Conservation (phyloP, 768 basidiomycete species). For the Agrocybe pediades region DNA sequence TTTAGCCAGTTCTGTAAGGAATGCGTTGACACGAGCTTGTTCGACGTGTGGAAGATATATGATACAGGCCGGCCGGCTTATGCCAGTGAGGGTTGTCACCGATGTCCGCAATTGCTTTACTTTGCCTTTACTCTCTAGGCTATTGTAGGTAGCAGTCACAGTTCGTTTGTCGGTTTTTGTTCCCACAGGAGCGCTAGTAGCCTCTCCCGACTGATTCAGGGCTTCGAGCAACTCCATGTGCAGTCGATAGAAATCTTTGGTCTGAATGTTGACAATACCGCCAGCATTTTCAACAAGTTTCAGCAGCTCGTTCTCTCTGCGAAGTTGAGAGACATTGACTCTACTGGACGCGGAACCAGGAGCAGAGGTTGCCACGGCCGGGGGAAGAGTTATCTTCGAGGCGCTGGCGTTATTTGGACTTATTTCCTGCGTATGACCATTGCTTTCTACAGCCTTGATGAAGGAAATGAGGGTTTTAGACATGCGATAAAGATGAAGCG, state of each 20-base stretch:
- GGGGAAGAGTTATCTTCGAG: not conserved
- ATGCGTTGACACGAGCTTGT: conserved; percentile 55
- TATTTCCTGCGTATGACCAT: too few species aligned
- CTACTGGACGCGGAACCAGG: conserved; percentile 21
- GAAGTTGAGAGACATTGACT: conserved; percentile 74
- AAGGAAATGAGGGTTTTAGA: too few species aligned
- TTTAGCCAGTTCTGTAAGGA: conserved; percentile 57
- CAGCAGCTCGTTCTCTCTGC: conserved; percentile 79
- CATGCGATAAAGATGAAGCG: too few species aligned
- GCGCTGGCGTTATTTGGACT: not conserved
- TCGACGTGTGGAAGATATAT: conserved; percentile 64
- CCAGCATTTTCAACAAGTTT: conserved; percentile 65
- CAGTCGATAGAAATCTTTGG: conserved; percentile 69
- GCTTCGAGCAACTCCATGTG: conserved; percentile 64
- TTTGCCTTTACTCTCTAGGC: conserved; percentile 63
- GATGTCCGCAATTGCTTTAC: conserved; percentile 73
- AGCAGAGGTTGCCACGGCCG: not conserved
- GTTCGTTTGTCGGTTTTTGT: conserved; percentile 78
- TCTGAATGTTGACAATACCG: conserved; percentile 66
- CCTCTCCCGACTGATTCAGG: conserved; percentile 60
- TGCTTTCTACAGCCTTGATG: too few species aligned
- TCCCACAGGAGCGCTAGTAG: conserved; percentile 69
- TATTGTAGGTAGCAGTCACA: conserved; percentile 56
- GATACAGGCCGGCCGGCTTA: conserved; percentile 58
- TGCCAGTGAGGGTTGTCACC: conserved; percentile 58